Conservation (phyloP, 2,329 filamentous ascomycete genomes). For the Colletotrichum truncatum region DNA sequence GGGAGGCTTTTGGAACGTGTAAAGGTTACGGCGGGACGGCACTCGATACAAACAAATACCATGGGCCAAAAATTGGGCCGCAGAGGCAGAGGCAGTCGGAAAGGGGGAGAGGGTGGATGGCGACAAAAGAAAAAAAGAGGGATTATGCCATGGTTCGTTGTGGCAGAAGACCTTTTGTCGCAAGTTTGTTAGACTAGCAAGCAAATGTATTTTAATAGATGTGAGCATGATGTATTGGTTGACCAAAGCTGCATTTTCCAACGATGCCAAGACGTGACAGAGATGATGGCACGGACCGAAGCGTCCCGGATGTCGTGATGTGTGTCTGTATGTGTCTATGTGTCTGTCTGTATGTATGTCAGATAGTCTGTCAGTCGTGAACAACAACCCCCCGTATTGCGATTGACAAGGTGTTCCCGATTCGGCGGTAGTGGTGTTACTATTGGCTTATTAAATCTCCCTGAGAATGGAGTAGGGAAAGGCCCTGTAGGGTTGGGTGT, state of each 20-base stretch:
- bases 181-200: constrained; percentile 32
- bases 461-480: constrained; percentile 23
- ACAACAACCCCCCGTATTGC: no score
- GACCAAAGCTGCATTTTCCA: background rate
- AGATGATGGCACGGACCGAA: background rate
- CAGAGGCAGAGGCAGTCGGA: constrained; percentile 6
- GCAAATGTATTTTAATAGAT: constrained; percentile 53
- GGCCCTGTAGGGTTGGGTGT: constrained; percentile 12
- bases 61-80: constrained; percentile 30
- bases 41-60: constrained; percentile 37
- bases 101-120: background rate
- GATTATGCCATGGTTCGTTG: background rate
- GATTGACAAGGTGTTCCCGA: no score
- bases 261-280: background rate
- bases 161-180: constrained; percentile 3
- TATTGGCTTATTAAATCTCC: background rate
- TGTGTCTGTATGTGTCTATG: background rate
- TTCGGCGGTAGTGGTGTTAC: no score
- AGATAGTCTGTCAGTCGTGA: no score
- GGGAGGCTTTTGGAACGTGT: constrained; percentile 32
- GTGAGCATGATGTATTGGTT: constrained; percentile 36
- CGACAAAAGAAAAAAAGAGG: background rate
- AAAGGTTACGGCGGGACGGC: constrained; percentile 32
- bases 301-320: background rate
- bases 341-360: background rate